Evolutionary conservation across 139 green algal species (phyloP).

Genomic region (Volvox reticuliferus): DNA sequence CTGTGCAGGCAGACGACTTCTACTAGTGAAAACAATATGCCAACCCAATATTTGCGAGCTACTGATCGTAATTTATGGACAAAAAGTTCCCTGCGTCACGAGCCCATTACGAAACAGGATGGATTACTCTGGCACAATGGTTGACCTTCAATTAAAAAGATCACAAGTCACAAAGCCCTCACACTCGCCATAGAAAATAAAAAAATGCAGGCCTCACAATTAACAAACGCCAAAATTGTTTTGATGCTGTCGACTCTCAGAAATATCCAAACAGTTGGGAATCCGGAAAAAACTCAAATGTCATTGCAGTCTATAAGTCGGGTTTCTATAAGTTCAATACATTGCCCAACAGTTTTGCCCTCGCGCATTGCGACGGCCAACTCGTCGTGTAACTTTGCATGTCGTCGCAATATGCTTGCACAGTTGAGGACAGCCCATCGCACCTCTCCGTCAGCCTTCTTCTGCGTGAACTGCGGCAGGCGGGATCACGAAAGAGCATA

Average conservation of each 20-base stretch:
- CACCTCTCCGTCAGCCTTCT: conserved; percentile 92
- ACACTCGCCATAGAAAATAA: neutral
- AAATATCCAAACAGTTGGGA: no score
- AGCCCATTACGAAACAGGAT: no score
- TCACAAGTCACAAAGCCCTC: neutral
- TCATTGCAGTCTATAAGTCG: conserved; percentile 57
- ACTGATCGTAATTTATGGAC: neutral
- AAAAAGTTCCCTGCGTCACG: neutral
- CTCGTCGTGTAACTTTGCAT: conserved; percentile 75
- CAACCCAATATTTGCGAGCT: neutral
- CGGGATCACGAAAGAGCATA: no score
- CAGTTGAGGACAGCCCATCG: conserved; percentile 95
- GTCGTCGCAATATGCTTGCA: conserved; percentile 82
- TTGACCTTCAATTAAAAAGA: no score
- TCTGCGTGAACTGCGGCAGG: conserved; percentile 78
- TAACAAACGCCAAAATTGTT: neutral
- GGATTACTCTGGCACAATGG: neutral
- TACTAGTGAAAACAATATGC: neutral
- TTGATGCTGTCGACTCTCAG: no score
- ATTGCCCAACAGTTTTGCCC: conserved; percentile 76
- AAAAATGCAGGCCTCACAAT: neutral
- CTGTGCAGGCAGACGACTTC: neutral
- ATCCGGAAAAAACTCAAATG: conserved; percentile 49
- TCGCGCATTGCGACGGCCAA: conserved; percentile 82
- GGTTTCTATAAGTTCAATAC: conserved; percentile 88